phyloP scores from a whole-genome alignment of 1,284 basidiomycete species.

The Heterobasidion parviporum region DNA sequence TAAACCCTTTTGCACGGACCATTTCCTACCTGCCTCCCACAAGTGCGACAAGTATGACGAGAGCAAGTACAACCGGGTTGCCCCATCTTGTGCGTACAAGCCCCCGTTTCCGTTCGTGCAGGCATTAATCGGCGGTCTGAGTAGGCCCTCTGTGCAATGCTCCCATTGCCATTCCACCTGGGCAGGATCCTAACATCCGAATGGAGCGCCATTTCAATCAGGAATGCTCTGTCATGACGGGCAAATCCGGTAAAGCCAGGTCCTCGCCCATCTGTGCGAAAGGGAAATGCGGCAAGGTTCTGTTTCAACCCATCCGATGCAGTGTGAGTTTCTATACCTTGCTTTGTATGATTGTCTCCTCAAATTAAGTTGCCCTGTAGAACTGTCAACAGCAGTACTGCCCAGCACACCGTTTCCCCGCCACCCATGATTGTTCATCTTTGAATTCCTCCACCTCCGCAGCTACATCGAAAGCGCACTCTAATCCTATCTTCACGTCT shows the following conservation, averaged over 20 bases:
- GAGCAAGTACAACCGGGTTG: slow-evolving; percentile 58
- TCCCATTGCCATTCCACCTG: slow-evolving; percentile 61
- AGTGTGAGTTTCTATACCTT: slow-evolving; percentile 37
- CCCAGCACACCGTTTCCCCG: slow-evolving; percentile 64
- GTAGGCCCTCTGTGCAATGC: slow-evolving; percentile 64
- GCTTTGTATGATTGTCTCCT: neutral
- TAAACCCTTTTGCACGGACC: slow-evolving; percentile 62
- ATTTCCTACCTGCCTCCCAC: slow-evolving; percentile 61
- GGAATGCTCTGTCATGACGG: slow-evolving; percentile 63
- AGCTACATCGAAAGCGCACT: slow-evolving; percentile 5
- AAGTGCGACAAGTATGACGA: slow-evolving; percentile 64
- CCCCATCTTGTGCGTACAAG: slow-evolving; percentile 56
- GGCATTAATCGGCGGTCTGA: neutral
- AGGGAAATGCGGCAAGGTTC: slow-evolving; percentile 57
- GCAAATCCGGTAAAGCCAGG: slow-evolving; percentile 37
- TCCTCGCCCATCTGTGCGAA: slow-evolving; percentile 53
- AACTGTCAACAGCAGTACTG: slow-evolving; percentile 65
- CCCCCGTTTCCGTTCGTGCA: slow-evolving; percentile 5
- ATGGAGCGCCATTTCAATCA: slow-evolving; percentile 64
- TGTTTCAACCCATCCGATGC: slow-evolving; percentile 67
- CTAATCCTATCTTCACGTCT: slow-evolving; percentile 9
- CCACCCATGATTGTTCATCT: slow-evolving; percentile 49
- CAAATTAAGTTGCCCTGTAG: slow-evolving; percentile 24
- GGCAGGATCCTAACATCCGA: slow-evolving; percentile 67
- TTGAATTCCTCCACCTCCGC: slow-evolving; percentile 12